Evolutionary conservation across 2,329 filamentous ascomycete genomes (phyloP), one percentile per base, ranked within the genome.

Genomic region (Proliferodiscus dingleyae): DNA sequence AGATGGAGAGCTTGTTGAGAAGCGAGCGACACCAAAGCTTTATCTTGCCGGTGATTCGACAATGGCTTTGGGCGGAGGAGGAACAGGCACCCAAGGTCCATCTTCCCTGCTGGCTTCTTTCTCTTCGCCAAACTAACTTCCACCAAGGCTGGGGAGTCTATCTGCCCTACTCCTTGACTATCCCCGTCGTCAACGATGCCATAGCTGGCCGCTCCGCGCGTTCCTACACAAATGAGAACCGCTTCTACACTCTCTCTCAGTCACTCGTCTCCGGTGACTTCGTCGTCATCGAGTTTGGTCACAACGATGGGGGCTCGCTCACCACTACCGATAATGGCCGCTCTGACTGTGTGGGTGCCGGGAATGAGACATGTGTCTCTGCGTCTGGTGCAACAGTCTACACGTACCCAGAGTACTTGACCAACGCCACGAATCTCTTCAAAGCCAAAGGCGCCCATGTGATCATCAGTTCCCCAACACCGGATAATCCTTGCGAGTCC

Each of bases 201-300:
- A 74, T 84, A 15, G 81, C 72, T 7, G 84, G 84, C 16, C 78
- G 82, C 40, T 81, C 76, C 21, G 81, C 83, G 1, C 74, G 83
- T 37, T 84, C 79, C 18, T 87, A 74, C 65, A 82, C 75, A 1
- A 73, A 78, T 38, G 83, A 87, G 65, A 78, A 77, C 7, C 78
- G 78, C 11, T 87, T 87, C 66, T 64, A 71, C 13, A 70, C 69
- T 0, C 74, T 87, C 42, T 72, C 75, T 37, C 64, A 70, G 24
- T 57, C 19, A 54, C 74, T 58, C 11, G 44, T 52, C 5, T 24
- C 53, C 10, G 59, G 59, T 9, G 59, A 61, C 43, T 72, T 69
- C 16, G 81, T 85, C 21, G 68, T 85, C 36, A 68, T 85, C 21
- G 72, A 58, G 29, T 61, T 87, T 56, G 83, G 83, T 0, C 83